Conservation (phyloP, 2,329 filamentous ascomycete species). For the Colletotrichum australisinense region DNA sequence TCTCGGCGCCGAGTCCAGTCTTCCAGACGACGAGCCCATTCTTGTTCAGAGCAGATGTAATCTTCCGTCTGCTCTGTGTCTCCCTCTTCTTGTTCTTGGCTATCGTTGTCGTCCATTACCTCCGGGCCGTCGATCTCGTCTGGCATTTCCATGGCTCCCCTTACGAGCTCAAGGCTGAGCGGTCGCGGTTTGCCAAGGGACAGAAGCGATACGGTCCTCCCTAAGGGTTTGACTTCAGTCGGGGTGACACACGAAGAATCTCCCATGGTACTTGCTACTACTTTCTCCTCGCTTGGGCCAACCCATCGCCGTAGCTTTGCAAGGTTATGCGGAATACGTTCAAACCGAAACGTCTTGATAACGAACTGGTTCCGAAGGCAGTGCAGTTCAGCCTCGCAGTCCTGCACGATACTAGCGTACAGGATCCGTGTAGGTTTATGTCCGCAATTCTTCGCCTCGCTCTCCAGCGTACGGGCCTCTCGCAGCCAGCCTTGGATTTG, state of each 20-base stretch:
- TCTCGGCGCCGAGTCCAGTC: background rate
- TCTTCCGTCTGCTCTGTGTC: background rate
- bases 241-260: no score
- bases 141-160: background rate
- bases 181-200: background rate
- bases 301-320: background rate
- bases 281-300: background rate
- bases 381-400: constrained; percentile 40
- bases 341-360: background rate
- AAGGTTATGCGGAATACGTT: background rate
- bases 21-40: background rate
- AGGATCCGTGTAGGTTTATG: constrained; percentile 39
- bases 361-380: background rate
- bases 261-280: background rate
- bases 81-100: background rate
- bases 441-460: background rate
- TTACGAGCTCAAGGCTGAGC: background rate
- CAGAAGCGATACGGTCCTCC: background rate
- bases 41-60: background rate
- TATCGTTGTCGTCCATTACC: background rate
- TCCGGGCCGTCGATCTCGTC: background rate
- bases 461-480: background rate
- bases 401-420: constrained; percentile 41
- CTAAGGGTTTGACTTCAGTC: background rate
- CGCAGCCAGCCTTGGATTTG: constrained; percentile 1